Evolutionary conservation across 768 basidiomycete species (phyloP).

Genomic region (Tremella yokohamensis): DNA sequence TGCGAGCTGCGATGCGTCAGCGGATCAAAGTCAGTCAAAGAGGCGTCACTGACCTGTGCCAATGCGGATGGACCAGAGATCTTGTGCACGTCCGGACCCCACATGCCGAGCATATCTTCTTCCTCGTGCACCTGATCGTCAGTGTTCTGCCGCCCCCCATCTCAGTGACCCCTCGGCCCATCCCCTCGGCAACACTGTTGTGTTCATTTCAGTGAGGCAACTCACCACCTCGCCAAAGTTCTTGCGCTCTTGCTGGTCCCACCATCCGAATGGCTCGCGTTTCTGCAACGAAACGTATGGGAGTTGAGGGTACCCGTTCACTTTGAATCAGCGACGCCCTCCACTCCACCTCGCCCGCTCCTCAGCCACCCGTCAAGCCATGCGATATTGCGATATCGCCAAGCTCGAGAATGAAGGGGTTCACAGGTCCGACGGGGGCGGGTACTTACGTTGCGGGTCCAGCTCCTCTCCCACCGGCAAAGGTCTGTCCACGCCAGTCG

Average conservation of each 20-base stretch:
- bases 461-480: conserved; percentile 38
- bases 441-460: conserved; percentile 49
- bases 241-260: conserved; percentile 53
- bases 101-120: conserved; percentile 53
- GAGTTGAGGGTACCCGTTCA: conserved; percentile 52
- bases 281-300: conserved; percentile 47
- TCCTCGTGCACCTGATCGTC: conserved; percentile 51
- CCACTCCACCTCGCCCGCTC: too few species aligned
- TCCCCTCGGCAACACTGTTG: neutral
- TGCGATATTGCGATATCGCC: neutral
- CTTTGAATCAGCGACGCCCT: conserved; percentile 17
- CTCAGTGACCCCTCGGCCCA: neutral
- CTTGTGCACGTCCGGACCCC: conserved; percentile 53
- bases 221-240: conserved; percentile 53
- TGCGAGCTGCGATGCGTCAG: conserved; percentile 28
- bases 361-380: too few species aligned
- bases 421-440: neutral
- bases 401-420: neutral
- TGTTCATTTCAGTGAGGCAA: neutral
- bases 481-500: conserved; percentile 14
- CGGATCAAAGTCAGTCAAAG: neutral
- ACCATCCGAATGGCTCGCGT: conserved; percentile 50
- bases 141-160: conserved; percentile 6
- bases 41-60: conserved; percentile 28
- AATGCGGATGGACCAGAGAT: conserved; percentile 46